Evolutionary conservation across 106 monocot species (phyloP).

Genomic region (Narthecium ossifragum): DNA sequence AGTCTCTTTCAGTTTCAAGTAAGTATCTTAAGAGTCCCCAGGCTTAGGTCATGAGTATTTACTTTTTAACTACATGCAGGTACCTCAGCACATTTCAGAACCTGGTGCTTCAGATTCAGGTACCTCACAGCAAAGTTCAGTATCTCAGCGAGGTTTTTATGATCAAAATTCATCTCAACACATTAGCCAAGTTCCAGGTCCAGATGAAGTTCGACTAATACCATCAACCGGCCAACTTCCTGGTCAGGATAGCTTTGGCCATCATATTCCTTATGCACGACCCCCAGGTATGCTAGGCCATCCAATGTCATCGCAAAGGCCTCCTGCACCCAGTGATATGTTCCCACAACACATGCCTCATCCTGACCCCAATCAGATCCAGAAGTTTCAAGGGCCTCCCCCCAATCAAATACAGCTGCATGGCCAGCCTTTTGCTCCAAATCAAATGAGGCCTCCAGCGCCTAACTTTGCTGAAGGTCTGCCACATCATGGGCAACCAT

Average conservation of each 20-base stretch:
- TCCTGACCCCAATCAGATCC: constrained; percentile 19
- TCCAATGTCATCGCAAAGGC: constrained; percentile 22
- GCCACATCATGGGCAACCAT: not conserved
- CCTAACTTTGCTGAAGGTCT: constrained; percentile 23
- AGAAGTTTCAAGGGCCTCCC: constrained; percentile 24
- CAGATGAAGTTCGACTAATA: constrained; percentile 14
- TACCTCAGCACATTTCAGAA: constrained; percentile 7
- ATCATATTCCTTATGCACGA: constrained; percentile 17
- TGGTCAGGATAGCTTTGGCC: constrained; percentile 16
- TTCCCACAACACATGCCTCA: constrained; percentile 31
- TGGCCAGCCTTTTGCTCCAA: constrained; percentile 21
- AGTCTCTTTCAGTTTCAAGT: not conserved
- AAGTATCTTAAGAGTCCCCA: not conserved
- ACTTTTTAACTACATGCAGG: constrained; percentile 11
- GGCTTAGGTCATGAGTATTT: constrained; percentile 1
- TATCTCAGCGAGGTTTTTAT: constrained; percentile 18
- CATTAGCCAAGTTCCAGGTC: constrained; percentile 10
- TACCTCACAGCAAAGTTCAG: constrained; percentile 1
- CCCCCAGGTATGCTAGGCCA: constrained; percentile 18
- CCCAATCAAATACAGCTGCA: constrained; percentile 15
- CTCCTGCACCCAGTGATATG: constrained; percentile 27
- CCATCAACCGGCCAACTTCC: constrained; percentile 12
- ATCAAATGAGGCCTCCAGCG: constrained; percentile 32
- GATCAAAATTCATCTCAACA: constrained; percentile 20
- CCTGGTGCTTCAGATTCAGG: constrained; percentile 9